phyloP scores from a whole-genome alignment of 2,329 filamentous ascomycete species.

The Penicillium olsonii region DNA sequence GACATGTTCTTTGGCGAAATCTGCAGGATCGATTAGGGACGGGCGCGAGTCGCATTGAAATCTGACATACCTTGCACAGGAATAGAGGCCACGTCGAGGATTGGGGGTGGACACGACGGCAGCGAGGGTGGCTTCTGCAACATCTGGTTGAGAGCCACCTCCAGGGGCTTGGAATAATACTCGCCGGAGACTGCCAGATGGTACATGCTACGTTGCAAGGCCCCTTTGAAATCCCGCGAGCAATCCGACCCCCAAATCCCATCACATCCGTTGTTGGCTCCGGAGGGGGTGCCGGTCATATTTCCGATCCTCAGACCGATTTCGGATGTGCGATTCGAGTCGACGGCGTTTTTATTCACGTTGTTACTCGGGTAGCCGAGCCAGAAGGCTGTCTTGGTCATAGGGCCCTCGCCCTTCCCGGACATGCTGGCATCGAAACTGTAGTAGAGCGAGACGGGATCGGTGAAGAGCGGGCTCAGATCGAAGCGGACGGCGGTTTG shows the following conservation, averaged over 20 bases:
- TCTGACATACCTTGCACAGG: conserved; percentile 35
- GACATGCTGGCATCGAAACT: conserved; percentile 35
- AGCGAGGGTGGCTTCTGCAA: conserved; percentile 23
- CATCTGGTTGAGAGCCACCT: conserved; percentile 32
- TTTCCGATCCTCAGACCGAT: conserved; percentile 40
- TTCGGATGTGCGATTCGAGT: conserved; percentile 39
- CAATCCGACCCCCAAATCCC: conserved; percentile 38
- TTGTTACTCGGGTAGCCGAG: conserved; percentile 33
- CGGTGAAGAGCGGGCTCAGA: conserved; percentile 37
- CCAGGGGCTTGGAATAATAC: conserved; percentile 32
- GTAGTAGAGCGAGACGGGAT: conserved; percentile 37
- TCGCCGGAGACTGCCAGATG: conserved; percentile 27
- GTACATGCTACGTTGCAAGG: conserved; percentile 31
- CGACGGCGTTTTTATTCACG: conserved; percentile 29
- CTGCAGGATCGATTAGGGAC: no score
- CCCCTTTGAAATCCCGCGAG: conserved; percentile 32
- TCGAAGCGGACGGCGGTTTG: conserved; percentile 37
- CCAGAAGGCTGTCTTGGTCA: conserved; percentile 42
- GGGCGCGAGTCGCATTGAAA: no score
- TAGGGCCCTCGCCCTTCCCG: conserved; percentile 34
- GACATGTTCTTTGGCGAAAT: conserved; percentile 35
- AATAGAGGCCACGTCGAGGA: conserved; percentile 37
- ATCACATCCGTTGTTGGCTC: conserved; percentile 40
- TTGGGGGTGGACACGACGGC: conserved; percentile 29
- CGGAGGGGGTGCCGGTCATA: conserved; percentile 36